Evolutionary conservation across 192 early-diverging fungal genomes (phyloP), one percentile per base, ranked within the genome.

Genomic region (Rhizophagus sp.): DNA sequence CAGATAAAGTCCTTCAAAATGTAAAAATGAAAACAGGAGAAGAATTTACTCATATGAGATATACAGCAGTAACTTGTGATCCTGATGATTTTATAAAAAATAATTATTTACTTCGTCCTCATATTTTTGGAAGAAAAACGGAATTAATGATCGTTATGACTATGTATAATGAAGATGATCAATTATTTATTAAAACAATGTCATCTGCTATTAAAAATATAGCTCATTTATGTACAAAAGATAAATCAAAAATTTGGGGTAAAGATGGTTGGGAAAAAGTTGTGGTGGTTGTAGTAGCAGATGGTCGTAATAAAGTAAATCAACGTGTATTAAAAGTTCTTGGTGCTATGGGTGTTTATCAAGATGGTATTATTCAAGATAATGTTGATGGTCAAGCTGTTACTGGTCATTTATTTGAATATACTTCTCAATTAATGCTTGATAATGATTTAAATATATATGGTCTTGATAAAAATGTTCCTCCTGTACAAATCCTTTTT

Each of bases 101-200:
- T 39, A 90, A 91, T 17, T 95, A 92, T 83, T 86, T 87, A 15
- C 86, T 95, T 33, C 75, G 94, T 70, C 96, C 87, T 71, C 88
- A 90, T 74, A 86, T 95, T 67, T 83, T 91, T 81, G 86, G 89
- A 57, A 88, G 95, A 78, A 80, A 91, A 52, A 97, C 96, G 2
- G 96, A 98, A 85, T 81, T 98, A 63, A 95, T 96, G 80, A 94
- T 96, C 76, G 96, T 98, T 73, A 89, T 98, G 76, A 97, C 96
- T 47, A 97, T 97, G 96, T 96, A 93, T 85, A 87, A 87, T 76
- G 97, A 98, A 87, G 97, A 97, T 81, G 95, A 97, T 76, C 82
- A 91, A 7, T 84, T 98, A 66, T 98, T 98, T 83, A 92, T 88
- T 83, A 93, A 95, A 85, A 95, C 97, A 3, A 94, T 97, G 90